Percentiles rank a stretch among this genome's conserved stretches.
phyloP scores from a whole-genome alignment of 2,329 filamentous ascomycete genomes.

The Arthrobotrys entomopaga region DNA sequence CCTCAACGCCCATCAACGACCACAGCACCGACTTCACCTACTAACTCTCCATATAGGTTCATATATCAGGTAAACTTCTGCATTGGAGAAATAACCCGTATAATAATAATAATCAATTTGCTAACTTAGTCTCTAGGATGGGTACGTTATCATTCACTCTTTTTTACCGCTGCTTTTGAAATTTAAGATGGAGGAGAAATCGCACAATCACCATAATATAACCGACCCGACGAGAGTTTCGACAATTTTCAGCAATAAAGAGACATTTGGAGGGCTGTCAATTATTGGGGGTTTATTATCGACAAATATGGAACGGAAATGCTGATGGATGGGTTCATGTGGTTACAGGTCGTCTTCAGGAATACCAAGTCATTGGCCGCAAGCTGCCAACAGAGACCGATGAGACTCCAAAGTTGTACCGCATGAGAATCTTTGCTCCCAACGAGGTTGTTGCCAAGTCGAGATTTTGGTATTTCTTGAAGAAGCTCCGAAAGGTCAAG shows the following conservation, averaged over 20 bases:
- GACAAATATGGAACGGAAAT: slow-evolving; percentile 60
- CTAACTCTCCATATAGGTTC: slow-evolving; percentile 40
- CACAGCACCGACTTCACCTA: slow-evolving; percentile 38
- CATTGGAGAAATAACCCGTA: slow-evolving; percentile 62
- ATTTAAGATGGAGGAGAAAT: slow-evolving; percentile 12
- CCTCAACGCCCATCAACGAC: slow-evolving; percentile 30
- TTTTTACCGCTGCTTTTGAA: slow-evolving; percentile 9
- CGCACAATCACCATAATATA: background rate
- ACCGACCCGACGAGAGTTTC: slow-evolving; percentile 34
- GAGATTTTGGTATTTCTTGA: slow-evolving; percentile 99
- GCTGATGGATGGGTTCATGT: slow-evolving; percentile 59
- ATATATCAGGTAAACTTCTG: slow-evolving; percentile 63
- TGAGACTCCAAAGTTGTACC: slow-evolving; percentile 97
- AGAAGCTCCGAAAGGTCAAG: slow-evolving; percentile 99
- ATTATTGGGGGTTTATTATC: background rate
- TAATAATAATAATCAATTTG: slow-evolving; percentile 56
- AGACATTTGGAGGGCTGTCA: background rate
- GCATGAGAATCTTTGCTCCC: slow-evolving; percentile 99
- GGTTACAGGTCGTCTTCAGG: slow-evolving; percentile 90
- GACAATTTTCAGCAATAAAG: slow-evolving; percentile 1
- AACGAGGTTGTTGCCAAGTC: slow-evolving; percentile 99
- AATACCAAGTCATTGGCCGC: slow-evolving; percentile 99
- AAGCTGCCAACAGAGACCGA: slow-evolving; percentile 98
- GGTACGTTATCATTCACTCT: slow-evolving; percentile 66
- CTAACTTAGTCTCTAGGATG: slow-evolving; percentile 67